Percentiles rank a stretch among this genome's conserved stretches.
Evolutionary conservation across 2,329 filamentous ascomycete genomes (phyloP).

Genomic region (Clonostachys solani): DNA sequence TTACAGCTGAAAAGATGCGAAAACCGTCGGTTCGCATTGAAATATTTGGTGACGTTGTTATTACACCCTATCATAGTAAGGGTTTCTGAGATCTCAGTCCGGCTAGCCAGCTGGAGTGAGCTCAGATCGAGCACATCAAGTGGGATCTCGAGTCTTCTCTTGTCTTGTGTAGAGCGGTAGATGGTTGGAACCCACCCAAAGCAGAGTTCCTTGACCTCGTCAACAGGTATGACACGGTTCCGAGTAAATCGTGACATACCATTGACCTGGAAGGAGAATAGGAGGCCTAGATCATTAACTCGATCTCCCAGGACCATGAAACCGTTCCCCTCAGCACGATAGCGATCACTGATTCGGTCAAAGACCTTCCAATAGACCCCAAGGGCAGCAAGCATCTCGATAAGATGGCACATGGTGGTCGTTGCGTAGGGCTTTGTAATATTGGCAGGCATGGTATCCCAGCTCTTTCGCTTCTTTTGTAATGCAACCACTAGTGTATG

Average conservation of each 20-base stretch:
- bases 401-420: conserved; percentile 49
- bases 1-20: conserved; percentile 47
- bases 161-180: conserved; percentile 34
- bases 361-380: conserved; percentile 58
- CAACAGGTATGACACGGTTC: conserved; percentile 47
- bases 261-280: conserved; percentile 48
- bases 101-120: conserved; percentile 41
- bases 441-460: conserved; percentile 46
- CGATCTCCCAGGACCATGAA: conserved; percentile 43
- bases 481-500: conserved; percentile 41
- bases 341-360: conserved; percentile 42
- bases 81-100: conserved; percentile 46
- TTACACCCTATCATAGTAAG: conserved; percentile 50
- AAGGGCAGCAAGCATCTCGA: conserved; percentile 49
- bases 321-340: conserved; percentile 52
- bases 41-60: conserved; percentile 42
- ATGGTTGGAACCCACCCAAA: conserved; percentile 54
- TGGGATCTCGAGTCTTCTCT: conserved; percentile 28
- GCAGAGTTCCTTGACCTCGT: conserved; percentile 48
- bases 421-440: conserved; percentile 46
- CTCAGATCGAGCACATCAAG: conserved; percentile 33
- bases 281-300: conserved; percentile 44
- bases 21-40: conserved; percentile 23
- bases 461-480: conserved; percentile 40
- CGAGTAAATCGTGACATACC: conserved; percentile 41